Base-by-base conservation (phyloP, 2,329 filamentous ascomycete species). In the Cylindrodendrum hubeiense region DNA sequence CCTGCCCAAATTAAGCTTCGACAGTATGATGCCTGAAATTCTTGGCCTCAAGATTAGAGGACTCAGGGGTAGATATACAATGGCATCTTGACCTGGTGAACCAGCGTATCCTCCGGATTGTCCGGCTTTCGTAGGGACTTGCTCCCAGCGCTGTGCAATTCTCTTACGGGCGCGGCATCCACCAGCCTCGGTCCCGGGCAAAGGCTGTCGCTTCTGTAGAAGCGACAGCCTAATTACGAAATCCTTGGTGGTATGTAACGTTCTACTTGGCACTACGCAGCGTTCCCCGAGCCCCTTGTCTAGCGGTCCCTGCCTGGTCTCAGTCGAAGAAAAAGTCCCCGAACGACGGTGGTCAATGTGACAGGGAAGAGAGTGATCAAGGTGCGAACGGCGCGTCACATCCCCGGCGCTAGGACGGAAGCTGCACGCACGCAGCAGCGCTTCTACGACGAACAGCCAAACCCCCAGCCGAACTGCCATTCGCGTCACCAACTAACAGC, bases 301-400 rank as follows among this genome's bases (percentile, higher is more conserved):
- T 9, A 30, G 47, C 43, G 37, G 43, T 19, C n/a, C 50, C 44
- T n/a, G 19, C 56, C 28, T 39, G 19, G 44, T 53, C 51, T 49
- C 44, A 24, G 46, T 54, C 39, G 22, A 67, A 24, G 44, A 67
- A 65, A 69, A 61, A 60, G 63, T 50, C 51, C 57, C 59, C 59
- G 52, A 62, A 63, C 53, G 33, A 26, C 54, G 66, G 61, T 60
- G 44, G 44, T 61, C 51, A 26, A 58, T 39, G 53, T 44, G 61
- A 57, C 66, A 52, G 51, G 53, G 59, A 62, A 62, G 34, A 37
- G 49, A 26, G 51, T 43, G 68, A 47, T 61, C 62, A 63, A 51
- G 65, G 66, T 63, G 62, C 47, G 39, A 53, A 66, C 50, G 60
- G 55, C 64, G 53, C 60, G 67, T 69, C 71, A 61, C 64, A 59